Percentiles rank a stretch among this genome's conserved stretches.
Evolutionary conservation across 1,284 basidiomycete species (phyloP).

Genomic region (Mycena sp.): DNA sequence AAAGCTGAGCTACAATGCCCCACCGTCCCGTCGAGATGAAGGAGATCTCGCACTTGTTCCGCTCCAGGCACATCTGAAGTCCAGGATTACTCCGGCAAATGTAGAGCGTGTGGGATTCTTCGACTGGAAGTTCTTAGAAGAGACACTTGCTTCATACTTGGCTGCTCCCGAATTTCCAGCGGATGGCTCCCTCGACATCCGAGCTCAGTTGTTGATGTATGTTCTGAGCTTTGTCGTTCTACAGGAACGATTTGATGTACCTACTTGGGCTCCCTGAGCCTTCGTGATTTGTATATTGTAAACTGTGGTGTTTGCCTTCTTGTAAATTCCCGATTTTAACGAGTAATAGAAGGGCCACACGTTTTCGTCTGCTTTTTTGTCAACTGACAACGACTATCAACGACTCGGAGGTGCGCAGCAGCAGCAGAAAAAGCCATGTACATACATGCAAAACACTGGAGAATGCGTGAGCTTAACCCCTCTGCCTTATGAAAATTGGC

Average conservation of each 20-base stretch:
- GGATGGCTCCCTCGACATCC: neutral
- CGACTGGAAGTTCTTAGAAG: neutral
- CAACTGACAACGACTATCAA: too few species aligned
- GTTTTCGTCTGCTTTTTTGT: too few species aligned
- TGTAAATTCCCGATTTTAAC: too few species aligned
- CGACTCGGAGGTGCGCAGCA: too few species aligned
- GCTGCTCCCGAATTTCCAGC: neutral
- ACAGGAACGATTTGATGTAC: slow-evolving; percentile 8
- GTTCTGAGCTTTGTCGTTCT: slow-evolving; percentile 1
- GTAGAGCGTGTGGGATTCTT: slow-evolving; percentile 3
- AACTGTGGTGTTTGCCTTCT: too few species aligned
- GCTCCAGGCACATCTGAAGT: neutral
- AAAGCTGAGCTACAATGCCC: slow-evolving; percentile 26
- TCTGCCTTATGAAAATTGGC: too few species aligned
- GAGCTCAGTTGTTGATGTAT: slow-evolving; percentile 10
- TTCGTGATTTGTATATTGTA: too few species aligned
- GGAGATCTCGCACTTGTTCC: neutral
- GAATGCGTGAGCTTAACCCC: too few species aligned
- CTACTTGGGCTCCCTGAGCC: too few species aligned
- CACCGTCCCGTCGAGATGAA: neutral
- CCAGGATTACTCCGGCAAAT: neutral
- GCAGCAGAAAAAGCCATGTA: too few species aligned
- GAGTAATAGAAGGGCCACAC: too few species aligned
- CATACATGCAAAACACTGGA: too few species aligned
- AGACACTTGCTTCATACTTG: neutral